Evolutionary conservation across 768 basidiomycete species (phyloP).

Genomic region (Phallus indusiatus): DNA sequence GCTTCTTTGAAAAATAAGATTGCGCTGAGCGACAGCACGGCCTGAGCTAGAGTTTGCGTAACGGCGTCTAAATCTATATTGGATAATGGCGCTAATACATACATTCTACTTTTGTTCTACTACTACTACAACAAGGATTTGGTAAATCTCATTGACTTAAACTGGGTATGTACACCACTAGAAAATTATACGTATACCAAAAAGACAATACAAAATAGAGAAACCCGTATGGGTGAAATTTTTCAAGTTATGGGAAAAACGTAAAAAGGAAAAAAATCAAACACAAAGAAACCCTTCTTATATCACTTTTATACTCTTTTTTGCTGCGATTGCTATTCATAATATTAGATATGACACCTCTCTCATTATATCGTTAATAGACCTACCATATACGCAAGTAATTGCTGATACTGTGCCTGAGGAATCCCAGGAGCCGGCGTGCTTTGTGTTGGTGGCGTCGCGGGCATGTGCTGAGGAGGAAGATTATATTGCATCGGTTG

Average conservation of each 20-base stretch:
- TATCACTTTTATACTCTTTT: background rate
- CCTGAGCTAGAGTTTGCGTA: too few relatives aligned
- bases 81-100: too few relatives aligned
- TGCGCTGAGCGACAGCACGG: too few relatives aligned
- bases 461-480: slow-evolving; percentile 37
- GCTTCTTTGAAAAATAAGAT: too few relatives aligned
- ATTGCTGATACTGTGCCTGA: slow-evolving; percentile 44
- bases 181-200: background rate
- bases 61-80: too few relatives aligned
- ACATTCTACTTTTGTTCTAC: too few relatives aligned
- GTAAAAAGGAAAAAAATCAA: background rate
- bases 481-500: slow-evolving; percentile 26
- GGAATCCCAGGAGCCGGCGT: slow-evolving; percentile 28
- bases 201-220: background rate
- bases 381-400: slow-evolving; percentile 63
- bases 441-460: slow-evolving; percentile 34
- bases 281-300: background rate
- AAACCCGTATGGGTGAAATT: background rate
- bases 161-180: background rate
- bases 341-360: background rate
- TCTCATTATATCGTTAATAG: background rate
- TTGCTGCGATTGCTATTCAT: background rate
- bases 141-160: too few relatives aligned
- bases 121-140: too few relatives aligned
- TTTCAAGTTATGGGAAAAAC: background rate